Conservation (phyloP, 2,329 filamentous ascomycete species). For the Sclerotinia nivalis region DNA sequence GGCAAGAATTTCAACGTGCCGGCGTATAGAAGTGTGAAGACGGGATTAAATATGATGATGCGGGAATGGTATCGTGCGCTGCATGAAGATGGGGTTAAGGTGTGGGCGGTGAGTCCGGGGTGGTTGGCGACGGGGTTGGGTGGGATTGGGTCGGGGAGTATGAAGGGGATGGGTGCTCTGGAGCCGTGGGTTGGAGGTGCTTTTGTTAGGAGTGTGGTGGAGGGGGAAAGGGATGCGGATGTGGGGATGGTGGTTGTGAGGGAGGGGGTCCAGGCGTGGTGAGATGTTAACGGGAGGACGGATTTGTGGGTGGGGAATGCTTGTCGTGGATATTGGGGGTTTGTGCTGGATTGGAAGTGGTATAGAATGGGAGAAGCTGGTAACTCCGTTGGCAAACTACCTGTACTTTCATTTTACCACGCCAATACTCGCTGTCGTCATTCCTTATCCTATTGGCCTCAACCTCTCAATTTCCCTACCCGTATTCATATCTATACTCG, state of each 20-base stretch:
- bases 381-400: too few species aligned
- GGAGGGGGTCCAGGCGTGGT: too few species aligned
- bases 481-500: too few species aligned
- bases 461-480: too few species aligned
- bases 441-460: too few species aligned
- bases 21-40: constrained; percentile 48
- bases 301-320: too few species aligned
- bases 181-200: constrained; percentile 44
- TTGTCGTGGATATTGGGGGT: too few species aligned
- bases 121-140: constrained; percentile 50
- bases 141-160: constrained; percentile 21
- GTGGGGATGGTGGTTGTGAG: constrained; percentile 35
- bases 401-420: too few species aligned
- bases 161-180: constrained; percentile 38
- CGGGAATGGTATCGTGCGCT: constrained; percentile 48
- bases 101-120: constrained; percentile 52
- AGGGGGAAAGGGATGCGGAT: constrained; percentile 47
- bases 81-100: constrained; percentile 52
- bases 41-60: constrained; percentile 53
- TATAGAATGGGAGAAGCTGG: too few species aligned
- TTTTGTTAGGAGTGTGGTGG: constrained; percentile 46
- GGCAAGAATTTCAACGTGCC: constrained; percentile 30
- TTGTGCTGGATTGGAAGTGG: too few species aligned
- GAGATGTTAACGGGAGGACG: too few species aligned
- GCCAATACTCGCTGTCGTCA: too few species aligned